Evolutionary conservation across 73 alveolate species (phyloP), one percentile per base, ranked within the genome.

Genomic region (Paraurostyla sp.): DNA sequence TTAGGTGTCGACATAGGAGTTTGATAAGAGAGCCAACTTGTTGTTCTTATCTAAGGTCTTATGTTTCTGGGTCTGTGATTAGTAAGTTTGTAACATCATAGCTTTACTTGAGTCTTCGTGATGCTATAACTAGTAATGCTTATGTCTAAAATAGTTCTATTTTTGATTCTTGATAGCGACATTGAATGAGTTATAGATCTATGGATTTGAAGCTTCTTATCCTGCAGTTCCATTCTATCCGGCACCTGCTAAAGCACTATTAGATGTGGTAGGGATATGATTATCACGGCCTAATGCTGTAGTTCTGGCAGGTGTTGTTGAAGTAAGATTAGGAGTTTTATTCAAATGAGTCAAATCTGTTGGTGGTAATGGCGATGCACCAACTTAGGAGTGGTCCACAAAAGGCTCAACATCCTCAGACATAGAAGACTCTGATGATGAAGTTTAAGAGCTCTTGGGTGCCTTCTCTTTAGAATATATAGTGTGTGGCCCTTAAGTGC

Each of bases 371-470:
- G 45, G 78, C 22, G 78, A 29, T 11, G 13, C 50, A 9, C 50
- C 15, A 6, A 29, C 22, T 60, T 60, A 33, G 13, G 78, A 60
- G 9, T 60, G 15, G 32, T 60, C 78, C 32, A 60, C 50, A 60
- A 60, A 60, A 29, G 78, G 78, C 25, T 60, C 78, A 7, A 60
- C 78, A 60, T 60, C 78, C 50, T 60, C 78, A 13, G 52, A 30
- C 25, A 16, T 9, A 9, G 78, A 60, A 29, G 78, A 60, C 7
- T 16, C 9, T 16, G 78, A 60, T 16, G 78, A 60, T 29, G 51
- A 29, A 30, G 78, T 29, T 13, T 29, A 29, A 60, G 32, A 9
- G 25, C 50, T 25, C 50, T 60, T 60, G 25, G 18, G 32, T 18
- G 50, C 13, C 78, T 60, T 27, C n/a, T n/a, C n/a, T n/a, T n/a